phyloP scores from a whole-genome alignment of 2,329 filamentous ascomycete species.

The Stromatinia cepivora region DNA sequence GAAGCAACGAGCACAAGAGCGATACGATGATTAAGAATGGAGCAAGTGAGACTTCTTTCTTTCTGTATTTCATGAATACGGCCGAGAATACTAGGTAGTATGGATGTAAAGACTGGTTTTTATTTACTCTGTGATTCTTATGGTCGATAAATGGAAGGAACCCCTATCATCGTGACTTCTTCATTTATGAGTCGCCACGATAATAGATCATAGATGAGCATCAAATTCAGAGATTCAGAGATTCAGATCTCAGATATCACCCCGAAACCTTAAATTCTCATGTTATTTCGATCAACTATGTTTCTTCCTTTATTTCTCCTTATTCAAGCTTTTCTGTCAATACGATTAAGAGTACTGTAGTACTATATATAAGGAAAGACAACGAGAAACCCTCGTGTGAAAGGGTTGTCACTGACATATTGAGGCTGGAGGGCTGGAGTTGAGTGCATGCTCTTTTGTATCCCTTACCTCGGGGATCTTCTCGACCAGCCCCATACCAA shows the following conservation, averaged over 20 bases:
- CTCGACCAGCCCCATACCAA: not conserved
- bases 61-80: conserved; percentile 15
- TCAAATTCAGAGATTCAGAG: not conserved
- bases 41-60: conserved; percentile 18
- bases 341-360: not conserved
- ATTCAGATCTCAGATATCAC: conserved; percentile 2
- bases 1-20: conserved; percentile 3
- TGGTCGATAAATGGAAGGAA: conserved; percentile 4
- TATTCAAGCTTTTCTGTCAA: not conserved
- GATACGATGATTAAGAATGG: not conserved
- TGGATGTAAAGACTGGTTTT: not conserved
- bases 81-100: not conserved
- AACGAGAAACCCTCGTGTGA: not conserved
- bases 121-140: not conserved
- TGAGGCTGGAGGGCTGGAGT: conserved; percentile 9
- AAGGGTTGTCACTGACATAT: not conserved
- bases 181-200: not conserved
- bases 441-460: not conserved
- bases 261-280: not conserved
- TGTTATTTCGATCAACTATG: not conserved
- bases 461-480: conserved; percentile 9
- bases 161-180: not conserved
- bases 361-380: not conserved
- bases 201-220: not conserved
- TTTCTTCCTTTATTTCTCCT: not conserved